Base-by-base conservation (phyloP, 2,329 filamentous ascomycete genomes). In the Stagonosporopsis rhizophila region DNA sequence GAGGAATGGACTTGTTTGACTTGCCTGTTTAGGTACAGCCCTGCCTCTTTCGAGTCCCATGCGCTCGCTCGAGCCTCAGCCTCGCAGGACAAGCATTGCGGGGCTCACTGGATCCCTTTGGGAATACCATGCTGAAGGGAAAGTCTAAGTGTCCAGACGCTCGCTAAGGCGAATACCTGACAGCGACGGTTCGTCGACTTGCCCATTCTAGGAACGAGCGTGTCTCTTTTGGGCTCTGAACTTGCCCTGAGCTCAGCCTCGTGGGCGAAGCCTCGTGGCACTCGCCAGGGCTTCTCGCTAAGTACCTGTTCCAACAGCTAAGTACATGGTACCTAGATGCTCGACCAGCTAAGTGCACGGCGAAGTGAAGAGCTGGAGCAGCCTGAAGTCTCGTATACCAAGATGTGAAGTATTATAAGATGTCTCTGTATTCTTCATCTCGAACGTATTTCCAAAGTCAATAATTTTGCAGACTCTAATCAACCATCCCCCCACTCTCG, bases 361-460 rank as follows among this genome's bases (percentile, higher is more conserved):
- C 51, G 51, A 54, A 23, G 30, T 44, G 15, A 32, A 28, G 51
- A 42, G 50, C 51, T 48, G 44, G 44, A 48, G 51, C 37, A 38
- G 44, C n/a, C 44, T 30, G 22, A n/a, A 15, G 17, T 22, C 19
- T 54, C n/a, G 51, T 38, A 15, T 42, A 19, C 27, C 1, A 15
- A 42, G 30, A 37, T 22, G 23, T 20, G 23, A 11, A 6, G 22
- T 40, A 6, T 37, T 42, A 44, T 39, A 54, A 42, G 37, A 30
- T 19, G 23, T 9, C 19, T 17, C 6, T 30, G 4, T 9, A 22
- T 25, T 20, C n/a, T n/a, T 37, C 39, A 19, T 11, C 6, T n/a
- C 7, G 28, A 14, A 8, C 17, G 17, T 15, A n/a, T 17, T 22
- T 20, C 3, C 20, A 14, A 4, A 15, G 7, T 25, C 34, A 50